Conservation (phyloP, 441 rosid genomes). For the Adansonia madagascariensis region DNA sequence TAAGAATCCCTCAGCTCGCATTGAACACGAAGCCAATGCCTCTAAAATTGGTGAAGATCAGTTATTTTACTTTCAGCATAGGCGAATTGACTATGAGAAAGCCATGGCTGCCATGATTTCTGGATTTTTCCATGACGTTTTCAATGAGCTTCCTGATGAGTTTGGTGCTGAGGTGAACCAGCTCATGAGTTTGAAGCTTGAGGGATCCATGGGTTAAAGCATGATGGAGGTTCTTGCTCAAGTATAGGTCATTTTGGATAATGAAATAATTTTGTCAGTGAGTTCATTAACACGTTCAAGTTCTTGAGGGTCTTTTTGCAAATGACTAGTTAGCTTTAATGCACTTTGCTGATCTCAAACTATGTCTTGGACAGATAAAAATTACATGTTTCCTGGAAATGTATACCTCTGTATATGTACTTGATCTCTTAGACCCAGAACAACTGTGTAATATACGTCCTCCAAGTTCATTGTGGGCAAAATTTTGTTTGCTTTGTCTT, state of each 20-base stretch:
- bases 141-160: constrained; percentile 92
- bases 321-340: constrained; percentile 24
- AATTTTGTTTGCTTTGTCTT: background rate
- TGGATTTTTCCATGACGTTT: constrained; percentile 87
- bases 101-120: constrained; percentile 95
- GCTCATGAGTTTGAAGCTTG: constrained; percentile 93
- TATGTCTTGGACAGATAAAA: background rate
- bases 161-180: constrained; percentile 92
- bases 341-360: background rate
- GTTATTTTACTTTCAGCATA: constrained; percentile 97
- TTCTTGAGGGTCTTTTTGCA: constrained; percentile 10
- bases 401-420: background rate
- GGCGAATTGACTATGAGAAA: constrained; percentile 88
- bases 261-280: constrained; percentile 15
- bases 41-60: constrained; percentile 95
- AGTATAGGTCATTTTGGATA: background rate
- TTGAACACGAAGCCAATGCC: constrained; percentile 97
- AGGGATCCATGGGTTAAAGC: constrained; percentile 83
- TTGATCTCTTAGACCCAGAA: background rate
- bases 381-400: background rate
- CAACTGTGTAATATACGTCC: background rate
- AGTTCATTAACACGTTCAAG: background rate
- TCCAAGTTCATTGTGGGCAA: background rate
- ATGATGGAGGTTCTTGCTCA: background rate
- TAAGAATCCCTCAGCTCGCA: constrained; percentile 78